phyloP scores from a whole-genome alignment of 345 rosid genomes.

The Brassica nigra region DNA sequence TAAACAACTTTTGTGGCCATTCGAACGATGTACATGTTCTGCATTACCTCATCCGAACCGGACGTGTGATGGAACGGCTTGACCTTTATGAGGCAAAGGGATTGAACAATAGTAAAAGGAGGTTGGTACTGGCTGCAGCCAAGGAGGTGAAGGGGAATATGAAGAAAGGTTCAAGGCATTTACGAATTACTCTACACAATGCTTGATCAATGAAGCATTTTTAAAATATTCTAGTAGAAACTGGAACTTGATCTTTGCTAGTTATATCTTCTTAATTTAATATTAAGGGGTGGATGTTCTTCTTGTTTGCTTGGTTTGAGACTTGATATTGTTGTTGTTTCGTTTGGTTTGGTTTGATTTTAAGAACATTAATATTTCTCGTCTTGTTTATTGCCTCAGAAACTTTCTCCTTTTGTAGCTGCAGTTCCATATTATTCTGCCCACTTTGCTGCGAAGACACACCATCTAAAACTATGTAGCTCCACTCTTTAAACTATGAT shows the following conservation, averaged over 20 bases:
- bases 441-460: not conserved
- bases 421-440: not conserved
- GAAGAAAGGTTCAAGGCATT: constrained; percentile 2
- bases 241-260: not conserved
- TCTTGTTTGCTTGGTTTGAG: not conserved
- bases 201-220: not conserved
- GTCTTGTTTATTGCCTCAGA: constrained; percentile 11
- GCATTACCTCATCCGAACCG: constrained; percentile 25
- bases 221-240: not conserved
- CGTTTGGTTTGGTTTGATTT: constrained; percentile 1
- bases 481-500: not conserved
- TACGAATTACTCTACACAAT: constrained; percentile 11
- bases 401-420: not conserved
- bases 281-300: not conserved
- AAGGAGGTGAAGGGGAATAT: not conserved
- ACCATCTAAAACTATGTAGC: not conserved
- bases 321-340: not conserved
- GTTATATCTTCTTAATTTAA: not conserved
- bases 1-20: constrained; percentile 35
- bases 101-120: not conserved
- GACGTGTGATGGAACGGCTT: constrained; percentile 34
- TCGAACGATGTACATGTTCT: constrained; percentile 28
- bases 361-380: not conserved
- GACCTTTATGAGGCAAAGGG: constrained; percentile 25
- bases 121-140: not conserved